phyloP scores from a whole-genome alignment of 2,329 filamentous ascomycete species.

The Fonsecaea multimorphosa region DNA sequence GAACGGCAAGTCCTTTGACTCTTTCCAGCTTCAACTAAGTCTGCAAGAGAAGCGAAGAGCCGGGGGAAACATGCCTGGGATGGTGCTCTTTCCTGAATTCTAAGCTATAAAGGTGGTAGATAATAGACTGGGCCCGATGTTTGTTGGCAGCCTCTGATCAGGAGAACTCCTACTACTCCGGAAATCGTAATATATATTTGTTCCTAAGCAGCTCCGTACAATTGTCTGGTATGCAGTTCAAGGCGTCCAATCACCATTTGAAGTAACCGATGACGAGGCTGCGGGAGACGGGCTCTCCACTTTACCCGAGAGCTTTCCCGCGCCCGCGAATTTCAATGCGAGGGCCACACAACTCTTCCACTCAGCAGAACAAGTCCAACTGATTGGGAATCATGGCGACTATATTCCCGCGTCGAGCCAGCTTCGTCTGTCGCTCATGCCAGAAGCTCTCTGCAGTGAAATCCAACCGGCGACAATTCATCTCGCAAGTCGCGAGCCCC shows the following conservation, averaged over 20 bases:
- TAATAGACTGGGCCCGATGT: not conserved
- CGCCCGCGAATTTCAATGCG: not conserved
- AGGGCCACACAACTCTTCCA: not conserved
- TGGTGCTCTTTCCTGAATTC: not conserved
- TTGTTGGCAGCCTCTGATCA: not conserved
- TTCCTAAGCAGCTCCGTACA: not conserved
- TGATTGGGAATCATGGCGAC: conserved; percentile 22
- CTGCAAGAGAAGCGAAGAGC: not conserved
- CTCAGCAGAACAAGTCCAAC: not conserved
- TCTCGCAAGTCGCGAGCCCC: conserved; percentile 18
- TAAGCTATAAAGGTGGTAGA: not conserved
- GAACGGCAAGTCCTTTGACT: not conserved
- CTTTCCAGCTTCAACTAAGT: not conserved
- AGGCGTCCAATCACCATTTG: not conserved
- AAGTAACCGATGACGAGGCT: not conserved
- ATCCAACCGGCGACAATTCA: conserved; percentile 21
- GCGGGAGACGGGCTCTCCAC: not conserved
- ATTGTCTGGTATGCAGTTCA: not conserved
- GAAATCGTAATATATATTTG: not conserved
- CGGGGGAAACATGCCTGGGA: not conserved
- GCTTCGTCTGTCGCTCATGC: conserved; percentile 34
- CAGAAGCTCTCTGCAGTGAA: conserved; percentile 23
- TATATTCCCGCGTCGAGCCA: conserved; percentile 27
- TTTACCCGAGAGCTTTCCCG: conserved; percentile 3
- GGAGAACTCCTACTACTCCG: not conserved